Evolutionary conservation across 768 basidiomycete genomes (phyloP).

Genomic region (Candolleomyces eurysporus): DNA sequence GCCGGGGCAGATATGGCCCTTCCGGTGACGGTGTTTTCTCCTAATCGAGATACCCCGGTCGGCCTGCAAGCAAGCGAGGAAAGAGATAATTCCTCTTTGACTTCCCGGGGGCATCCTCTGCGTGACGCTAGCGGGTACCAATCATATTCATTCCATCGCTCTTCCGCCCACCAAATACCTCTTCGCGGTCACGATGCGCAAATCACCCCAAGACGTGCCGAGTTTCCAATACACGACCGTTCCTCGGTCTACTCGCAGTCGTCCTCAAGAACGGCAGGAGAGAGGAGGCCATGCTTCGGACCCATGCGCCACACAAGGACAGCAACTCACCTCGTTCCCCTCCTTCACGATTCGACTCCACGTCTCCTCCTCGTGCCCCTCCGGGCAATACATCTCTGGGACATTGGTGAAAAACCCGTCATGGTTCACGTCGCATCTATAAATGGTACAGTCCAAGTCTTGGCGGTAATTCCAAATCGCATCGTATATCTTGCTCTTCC

Average conservation of each 20-base stretch:
- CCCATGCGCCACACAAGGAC: no score
- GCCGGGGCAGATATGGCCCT: not conserved
- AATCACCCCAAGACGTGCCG: not conserved
- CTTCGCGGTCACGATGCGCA: not conserved
- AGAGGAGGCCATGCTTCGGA: not conserved
- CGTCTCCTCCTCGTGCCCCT: constrained; percentile 7
- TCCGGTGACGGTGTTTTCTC: constrained; percentile 4
- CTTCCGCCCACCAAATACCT: not conserved
- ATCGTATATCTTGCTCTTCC: constrained; percentile 36
- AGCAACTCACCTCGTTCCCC: no score
- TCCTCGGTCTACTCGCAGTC: not conserved
- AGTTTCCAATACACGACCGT: not conserved
- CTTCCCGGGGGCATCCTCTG: not conserved
- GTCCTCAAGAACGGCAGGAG: not conserved
- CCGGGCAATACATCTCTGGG: constrained; percentile 17
- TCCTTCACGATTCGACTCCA: no score
- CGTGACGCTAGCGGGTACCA: not conserved
- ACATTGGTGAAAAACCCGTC: constrained; percentile 36
- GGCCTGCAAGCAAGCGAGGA: not conserved
- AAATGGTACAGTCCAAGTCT: constrained; percentile 24
- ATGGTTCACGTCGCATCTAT: constrained; percentile 40
- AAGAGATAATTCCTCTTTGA: not conserved
- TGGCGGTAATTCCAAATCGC: constrained; percentile 33
- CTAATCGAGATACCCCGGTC: not conserved
- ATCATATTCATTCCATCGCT: not conserved